Conservation (phyloP, 257 asterid species). For the Plantago elongata region DNA sequence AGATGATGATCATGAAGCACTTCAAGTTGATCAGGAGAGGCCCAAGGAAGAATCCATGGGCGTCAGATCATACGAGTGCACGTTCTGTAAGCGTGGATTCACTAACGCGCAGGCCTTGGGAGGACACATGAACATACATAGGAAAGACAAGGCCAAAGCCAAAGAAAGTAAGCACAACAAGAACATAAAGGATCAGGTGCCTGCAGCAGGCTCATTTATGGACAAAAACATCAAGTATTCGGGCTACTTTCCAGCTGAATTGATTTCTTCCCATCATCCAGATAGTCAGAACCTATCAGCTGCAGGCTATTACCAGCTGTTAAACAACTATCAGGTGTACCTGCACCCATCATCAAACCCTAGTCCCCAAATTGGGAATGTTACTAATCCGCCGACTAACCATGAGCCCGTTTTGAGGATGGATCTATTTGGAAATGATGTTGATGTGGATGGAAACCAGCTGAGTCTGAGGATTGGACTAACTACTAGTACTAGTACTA, state of each 20-base stretch:
- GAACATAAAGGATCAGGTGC: conserved; percentile 6
- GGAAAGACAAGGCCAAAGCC: conserved; percentile 65
- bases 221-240: conserved; percentile 6
- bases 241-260: conserved; percentile 18
- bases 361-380: conserved; percentile 23
- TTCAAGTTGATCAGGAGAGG: conserved; percentile 19
- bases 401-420: conserved; percentile 12
- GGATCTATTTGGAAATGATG: conserved; percentile 7
- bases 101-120: conserved; percentile 92
- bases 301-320: too few relatives aligned
- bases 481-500: neutral
- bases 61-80: conserved; percentile 57
- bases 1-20: conserved; percentile 11
- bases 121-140: conserved; percentile 89
- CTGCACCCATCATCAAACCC: conserved; percentile 49
- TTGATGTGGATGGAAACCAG: conserved; percentile 20
- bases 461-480: conserved; percentile 38
- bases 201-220: neutral
- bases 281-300: too few relatives aligned
- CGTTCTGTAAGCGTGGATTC: conserved; percentile 73
- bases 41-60: conserved; percentile 38
- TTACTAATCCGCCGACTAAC: conserved; percentile 12
- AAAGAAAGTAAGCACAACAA: conserved; percentile 40
- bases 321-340: conserved; percentile 34
- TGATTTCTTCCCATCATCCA: neutral